Percentiles rank a stretch among this genome's conserved stretches.
Conservation (phyloP, 1,139 yeast genomes). For the Kluyveromyces sp. region DNA sequence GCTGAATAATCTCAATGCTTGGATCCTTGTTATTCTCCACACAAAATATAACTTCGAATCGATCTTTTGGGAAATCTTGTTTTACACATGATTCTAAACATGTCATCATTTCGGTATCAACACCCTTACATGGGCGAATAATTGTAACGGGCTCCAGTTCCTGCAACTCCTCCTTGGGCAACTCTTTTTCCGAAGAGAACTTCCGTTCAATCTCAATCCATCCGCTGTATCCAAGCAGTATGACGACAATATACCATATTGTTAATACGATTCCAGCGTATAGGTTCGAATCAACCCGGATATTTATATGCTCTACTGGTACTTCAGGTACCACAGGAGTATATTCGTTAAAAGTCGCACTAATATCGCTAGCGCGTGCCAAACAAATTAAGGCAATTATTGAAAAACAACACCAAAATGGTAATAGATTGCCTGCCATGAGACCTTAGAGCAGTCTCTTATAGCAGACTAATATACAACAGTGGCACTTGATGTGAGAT, state of each 20-base stretch:
- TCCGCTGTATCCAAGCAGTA: constrained; percentile 41
- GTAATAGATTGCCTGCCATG: too few species aligned
- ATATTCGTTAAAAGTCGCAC: too few species aligned
- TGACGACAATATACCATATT: constrained; percentile 40
- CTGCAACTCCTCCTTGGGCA: constrained; percentile 13
- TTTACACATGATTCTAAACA: constrained; percentile 64
- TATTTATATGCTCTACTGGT: background rate
- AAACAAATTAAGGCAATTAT: too few species aligned
- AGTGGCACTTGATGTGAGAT: too few species aligned
- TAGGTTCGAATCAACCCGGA: background rate
- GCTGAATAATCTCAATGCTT: constrained; percentile 49
- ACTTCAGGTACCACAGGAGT: too few species aligned
- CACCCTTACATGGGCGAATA: constrained; percentile 74
- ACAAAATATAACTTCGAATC: constrained; percentile 67
- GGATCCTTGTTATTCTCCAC: constrained; percentile 60
- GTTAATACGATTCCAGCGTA: constrained; percentile 22
- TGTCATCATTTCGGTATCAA: constrained; percentile 64
- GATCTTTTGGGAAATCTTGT: constrained; percentile 55
- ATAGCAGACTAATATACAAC: too few species aligned
- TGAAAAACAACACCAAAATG: too few species aligned
- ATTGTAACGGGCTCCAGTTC: constrained; percentile 64
- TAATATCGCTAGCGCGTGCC: too few species aligned
- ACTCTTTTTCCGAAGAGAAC: constrained; percentile 26
- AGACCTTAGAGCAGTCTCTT: too few species aligned
- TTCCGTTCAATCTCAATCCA: constrained; percentile 38